phyloP scores from a whole-genome alignment of 305 asterid species.

The Solanum aculeatissimum region DNA sequence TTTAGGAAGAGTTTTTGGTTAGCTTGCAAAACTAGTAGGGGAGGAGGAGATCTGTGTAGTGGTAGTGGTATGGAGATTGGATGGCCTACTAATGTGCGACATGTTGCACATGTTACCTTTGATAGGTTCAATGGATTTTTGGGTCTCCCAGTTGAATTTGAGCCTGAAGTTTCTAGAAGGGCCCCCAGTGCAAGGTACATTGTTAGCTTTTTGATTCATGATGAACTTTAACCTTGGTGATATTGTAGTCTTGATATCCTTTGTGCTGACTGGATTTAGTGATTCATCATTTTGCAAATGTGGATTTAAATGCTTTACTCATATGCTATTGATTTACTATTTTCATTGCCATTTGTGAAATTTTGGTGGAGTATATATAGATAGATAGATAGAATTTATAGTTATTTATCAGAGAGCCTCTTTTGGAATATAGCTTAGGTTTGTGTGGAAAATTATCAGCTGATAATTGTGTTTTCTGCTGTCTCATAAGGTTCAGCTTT shows the following conservation, averaged over 20 bases:
- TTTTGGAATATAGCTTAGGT: neutral
- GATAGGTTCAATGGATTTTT: slow-evolving; percentile 95
- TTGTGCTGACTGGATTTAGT: neutral
- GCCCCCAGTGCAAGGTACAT: slow-evolving; percentile 96
- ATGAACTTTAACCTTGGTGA: neutral
- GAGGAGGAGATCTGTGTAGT: slow-evolving; percentile 15
- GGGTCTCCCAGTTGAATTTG: slow-evolving; percentile 98
- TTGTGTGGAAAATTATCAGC: neutral
- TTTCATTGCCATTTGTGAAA: neutral
- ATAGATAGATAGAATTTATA: neutral
- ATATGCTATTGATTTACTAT: neutral
- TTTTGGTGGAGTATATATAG: neutral
- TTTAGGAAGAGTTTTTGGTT: slow-evolving; percentile 78
- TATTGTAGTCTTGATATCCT: neutral
- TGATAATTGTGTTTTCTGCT: neutral
- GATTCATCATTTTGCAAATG: neutral
- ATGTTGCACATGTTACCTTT: slow-evolving; percentile 90
- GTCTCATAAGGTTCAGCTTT: neutral
- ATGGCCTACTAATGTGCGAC: slow-evolving; percentile 96
- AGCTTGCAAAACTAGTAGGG: slow-evolving; percentile 56
- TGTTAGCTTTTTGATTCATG: neutral
- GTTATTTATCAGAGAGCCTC: neutral
- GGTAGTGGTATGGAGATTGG: slow-evolving; percentile 80
- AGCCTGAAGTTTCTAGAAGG: slow-evolving; percentile 90
- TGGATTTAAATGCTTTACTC: neutral